Evolutionary conservation across 179 eudicot genomes (phyloP), one percentile per base, ranked within the genome.

Genomic region (Beta macrorhiza): DNA sequence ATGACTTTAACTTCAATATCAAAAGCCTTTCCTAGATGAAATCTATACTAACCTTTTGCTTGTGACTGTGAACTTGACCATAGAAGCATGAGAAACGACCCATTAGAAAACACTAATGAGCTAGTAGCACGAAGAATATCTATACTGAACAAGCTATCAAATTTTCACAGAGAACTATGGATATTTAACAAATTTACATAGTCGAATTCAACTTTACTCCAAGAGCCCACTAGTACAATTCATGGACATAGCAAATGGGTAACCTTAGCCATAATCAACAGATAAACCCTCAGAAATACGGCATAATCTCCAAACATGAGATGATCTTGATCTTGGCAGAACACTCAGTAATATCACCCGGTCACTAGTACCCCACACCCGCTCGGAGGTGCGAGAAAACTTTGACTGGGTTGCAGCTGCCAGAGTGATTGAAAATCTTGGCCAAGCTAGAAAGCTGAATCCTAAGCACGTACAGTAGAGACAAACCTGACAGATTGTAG

Each of bases 241-340:
- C 58, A 64, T 53, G 64, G 45, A 78, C 42, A 82, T 62, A 75
- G 78, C 55, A 29, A 76, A 81, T 47, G 82, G 82, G 81, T 20
- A 70, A 85, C 64, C 72, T 95, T 93, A 95, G 99, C 98, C 99
- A 85, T 95, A 93, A 81, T 93, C 99, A 82, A 95, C 83, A 11
- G 94, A 91, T 75, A 93, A 85, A 67, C 99, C 96, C 83, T 72
- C 90, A 44, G 91, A 93, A 83, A 88, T 89, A 82, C 98, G 98
- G 84, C 96, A 92, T 85, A 92, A 75, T 83, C 99, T 92, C 99
- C 98, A 91, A 64, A 93, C 86, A 82, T 90, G 90, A 47, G 99
- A 95, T 78, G 97, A 90, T 84, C 92, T 93, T 79, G 98, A 92
- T 83, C 93, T 92, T 83, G 91, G 86, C 87, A 89, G 83, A 69